Conservation (phyloP, 257 asterid genomes). For the Coffea canephora region DNA sequence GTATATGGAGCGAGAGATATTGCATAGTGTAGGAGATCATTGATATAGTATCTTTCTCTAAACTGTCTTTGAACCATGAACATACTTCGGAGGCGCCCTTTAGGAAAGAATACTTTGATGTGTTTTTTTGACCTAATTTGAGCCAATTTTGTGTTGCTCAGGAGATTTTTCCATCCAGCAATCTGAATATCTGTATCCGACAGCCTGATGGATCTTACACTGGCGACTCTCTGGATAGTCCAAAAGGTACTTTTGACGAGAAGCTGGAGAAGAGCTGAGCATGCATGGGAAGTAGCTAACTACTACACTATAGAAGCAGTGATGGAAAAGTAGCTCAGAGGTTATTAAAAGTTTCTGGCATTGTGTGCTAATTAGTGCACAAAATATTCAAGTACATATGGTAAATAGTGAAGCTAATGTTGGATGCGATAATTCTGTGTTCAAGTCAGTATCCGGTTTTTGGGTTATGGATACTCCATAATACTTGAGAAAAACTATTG, state of each 20-base stretch:
- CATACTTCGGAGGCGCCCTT: not conserved
- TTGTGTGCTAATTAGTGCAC: constrained; percentile 34
- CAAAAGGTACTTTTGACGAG: constrained; percentile 51
- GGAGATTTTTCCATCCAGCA: constrained; percentile 64
- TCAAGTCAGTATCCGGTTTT: constrained; percentile 39
- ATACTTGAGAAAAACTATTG: constrained; percentile 22
- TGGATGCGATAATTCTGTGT: constrained; percentile 31
- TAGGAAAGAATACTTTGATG: not conserved
- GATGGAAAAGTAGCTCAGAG: constrained; percentile 9
- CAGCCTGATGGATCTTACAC: constrained; percentile 79
- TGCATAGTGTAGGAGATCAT: not conserved
- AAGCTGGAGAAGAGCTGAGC: constrained; percentile 28
- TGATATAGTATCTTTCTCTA: not conserved
- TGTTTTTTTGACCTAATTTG: constrained; percentile 5
- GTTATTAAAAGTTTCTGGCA: constrained; percentile 15
- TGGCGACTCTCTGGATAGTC: constrained; percentile 87
- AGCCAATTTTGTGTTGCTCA: constrained; percentile 23
- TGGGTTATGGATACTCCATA: constrained; percentile 39
- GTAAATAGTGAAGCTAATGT: constrained; percentile 26
- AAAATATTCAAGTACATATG: constrained; percentile 32
- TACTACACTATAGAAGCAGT: constrained; percentile 7
- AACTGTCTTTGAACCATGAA: not conserved
- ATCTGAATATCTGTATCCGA: constrained; percentile 74
- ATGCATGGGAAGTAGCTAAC: constrained; percentile 13
- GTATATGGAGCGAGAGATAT: too few species aligned